Base-by-base conservation (phyloP, 495 filamentous ascomycete species). In the Amphirosellinia nigrospora region DNA sequence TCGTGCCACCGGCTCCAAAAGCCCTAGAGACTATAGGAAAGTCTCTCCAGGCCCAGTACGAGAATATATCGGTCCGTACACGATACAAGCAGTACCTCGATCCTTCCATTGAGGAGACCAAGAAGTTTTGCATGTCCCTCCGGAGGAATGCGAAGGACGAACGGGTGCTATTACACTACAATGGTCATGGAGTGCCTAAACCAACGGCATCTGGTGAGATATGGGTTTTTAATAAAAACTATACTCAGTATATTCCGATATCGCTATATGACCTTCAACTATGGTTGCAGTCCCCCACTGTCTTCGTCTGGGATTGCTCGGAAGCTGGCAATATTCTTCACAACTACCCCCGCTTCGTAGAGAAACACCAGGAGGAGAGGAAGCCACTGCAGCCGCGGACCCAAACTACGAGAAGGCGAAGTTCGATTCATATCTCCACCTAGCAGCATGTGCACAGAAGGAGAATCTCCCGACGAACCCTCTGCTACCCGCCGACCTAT, bases 151-250 rank as follows among this genome's bases (percentile, higher is more conserved):
- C 96, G 36, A 97, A 97, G 79, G 94, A 98, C 62, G 96, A 99
- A 80, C 86, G 96, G 38, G 92, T 98, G 5, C 85, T 99, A 5
- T 94, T 98, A 74, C 96, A 99, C 78, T 99, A 98, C 84, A 99
- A 99, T 73, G 96, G 96, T 32, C 96, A 99, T 78, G 96, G 96
- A 28, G 96, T 99, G n/a, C 96, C 96, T 6, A 92, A 97, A 73
- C 96, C 96, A 36, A 99, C 96, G 4, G 88, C 92, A 4, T 98
- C 95, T 4, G 96, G 96, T 11, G 96, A 99, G 79, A 97, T 99
- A 15, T 99, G 96, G 96, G 96, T 98, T 3, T 99, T 99, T 81
- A 99, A 99, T 81, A 94, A 93, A 70, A 97, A 92, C 73, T 99
- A 97, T 77, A 99, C 96, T 0, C 96, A 99, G 79, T 99, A 99